phyloP scores from a whole-genome alignment of 768 basidiomycete genomes.

The Rhizopogon vesiculosus region DNA sequence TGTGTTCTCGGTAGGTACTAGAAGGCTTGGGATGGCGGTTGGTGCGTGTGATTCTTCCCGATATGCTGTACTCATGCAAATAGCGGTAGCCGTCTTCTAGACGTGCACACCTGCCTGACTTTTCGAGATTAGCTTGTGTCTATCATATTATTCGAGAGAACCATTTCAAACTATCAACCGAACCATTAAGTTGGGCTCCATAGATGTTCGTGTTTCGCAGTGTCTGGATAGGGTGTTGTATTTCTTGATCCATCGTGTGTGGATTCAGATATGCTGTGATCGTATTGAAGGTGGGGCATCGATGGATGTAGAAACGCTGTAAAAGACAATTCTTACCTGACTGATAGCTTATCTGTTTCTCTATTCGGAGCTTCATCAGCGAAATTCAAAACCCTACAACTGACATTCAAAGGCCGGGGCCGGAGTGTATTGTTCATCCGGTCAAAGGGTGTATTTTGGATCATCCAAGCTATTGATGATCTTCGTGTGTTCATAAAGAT shows the following conservation, averaged over 20 bases:
- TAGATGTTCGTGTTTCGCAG: too few species aligned
- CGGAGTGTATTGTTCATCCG: background rate
- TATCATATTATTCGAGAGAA: too few species aligned
- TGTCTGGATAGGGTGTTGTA: too few species aligned
- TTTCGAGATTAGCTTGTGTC: too few species aligned
- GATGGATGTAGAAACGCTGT: background rate
- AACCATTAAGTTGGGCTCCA: too few species aligned
- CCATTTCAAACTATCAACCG: too few species aligned
- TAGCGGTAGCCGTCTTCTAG: too few species aligned
- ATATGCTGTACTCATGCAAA: too few species aligned
- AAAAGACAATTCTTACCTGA: background rate
- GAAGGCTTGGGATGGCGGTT: too few species aligned
- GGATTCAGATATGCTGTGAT: background rate
- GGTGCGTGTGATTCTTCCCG: too few species aligned
- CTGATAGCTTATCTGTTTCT: background rate
- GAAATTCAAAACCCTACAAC: background rate
- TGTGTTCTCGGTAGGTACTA: too few species aligned
- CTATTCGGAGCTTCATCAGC: background rate
- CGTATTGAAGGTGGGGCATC: background rate
- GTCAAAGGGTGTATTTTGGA: conserved; percentile 14
- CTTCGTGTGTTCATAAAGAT: conserved; percentile 33
- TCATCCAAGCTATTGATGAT: conserved; percentile 23
- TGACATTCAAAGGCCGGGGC: background rate
- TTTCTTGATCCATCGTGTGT: background rate
- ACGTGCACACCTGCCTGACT: too few species aligned